Evolutionary conservation across 208 protist species (phyloP).

Genomic region (Trypanosoma caninum): DNA sequence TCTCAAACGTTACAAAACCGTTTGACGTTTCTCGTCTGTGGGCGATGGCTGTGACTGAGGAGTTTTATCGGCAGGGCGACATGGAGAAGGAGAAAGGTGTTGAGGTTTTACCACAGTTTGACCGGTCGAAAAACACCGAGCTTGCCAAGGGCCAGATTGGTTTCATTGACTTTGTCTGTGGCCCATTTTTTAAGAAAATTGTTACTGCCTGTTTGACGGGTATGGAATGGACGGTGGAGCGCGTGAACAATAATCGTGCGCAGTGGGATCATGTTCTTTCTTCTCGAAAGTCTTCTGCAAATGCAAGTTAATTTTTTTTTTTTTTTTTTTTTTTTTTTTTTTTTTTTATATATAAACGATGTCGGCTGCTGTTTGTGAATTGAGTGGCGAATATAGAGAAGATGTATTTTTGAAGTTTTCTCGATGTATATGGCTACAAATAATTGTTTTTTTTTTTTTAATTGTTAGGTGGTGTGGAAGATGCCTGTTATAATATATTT

Average conservation of each 20-base stretch:
- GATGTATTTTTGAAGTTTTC: too few relatives aligned
- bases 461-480: background rate
- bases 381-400: too few relatives aligned
- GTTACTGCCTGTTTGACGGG: slow-evolving; percentile 46
- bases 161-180: slow-evolving; percentile 85
- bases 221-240: slow-evolving; percentile 84
- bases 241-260: slow-evolving; percentile 49
- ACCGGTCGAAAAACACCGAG: slow-evolving; percentile 81
- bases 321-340: slow-evolving; percentile 11
- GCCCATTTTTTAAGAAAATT: slow-evolving; percentile 76
- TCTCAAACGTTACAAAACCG: slow-evolving; percentile 86
- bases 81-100: slow-evolving; percentile 86
- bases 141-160: slow-evolving; percentile 83
- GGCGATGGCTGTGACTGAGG: slow-evolving; percentile 83
- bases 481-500: too few relatives aligned
- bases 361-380: background rate
- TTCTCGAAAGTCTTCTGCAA: background rate
- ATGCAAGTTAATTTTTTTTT: slow-evolving; percentile 15
- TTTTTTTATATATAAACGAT: slow-evolving; percentile 3
- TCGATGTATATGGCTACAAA: background rate
- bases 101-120: slow-evolving; percentile 82
- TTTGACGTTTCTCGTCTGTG: slow-evolving; percentile 81
- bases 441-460: background rate
- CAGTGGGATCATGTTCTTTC: slow-evolving; percentile 62
- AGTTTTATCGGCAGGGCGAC: slow-evolving; percentile 88